Conservation (phyloP, 345 rosid genomes). For the Mangifera indica region DNA sequence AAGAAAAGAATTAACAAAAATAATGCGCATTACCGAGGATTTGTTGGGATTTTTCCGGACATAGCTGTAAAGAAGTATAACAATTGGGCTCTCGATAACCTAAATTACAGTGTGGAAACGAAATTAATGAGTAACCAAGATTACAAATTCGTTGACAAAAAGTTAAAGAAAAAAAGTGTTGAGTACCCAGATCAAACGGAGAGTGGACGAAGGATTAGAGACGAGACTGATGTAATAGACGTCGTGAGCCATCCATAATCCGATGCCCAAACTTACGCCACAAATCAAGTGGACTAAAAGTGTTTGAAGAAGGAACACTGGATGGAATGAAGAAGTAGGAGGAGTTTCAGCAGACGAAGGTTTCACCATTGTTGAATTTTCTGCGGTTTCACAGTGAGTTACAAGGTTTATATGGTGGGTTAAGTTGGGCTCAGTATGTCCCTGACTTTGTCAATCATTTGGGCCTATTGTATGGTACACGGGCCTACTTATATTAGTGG, state of each 20-base stretch:
- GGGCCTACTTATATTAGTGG: too few species aligned
- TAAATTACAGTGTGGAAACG: slow-evolving; percentile 20
- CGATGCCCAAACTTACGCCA: slow-evolving; percentile 42
- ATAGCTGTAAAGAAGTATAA: slow-evolving; percentile 54
- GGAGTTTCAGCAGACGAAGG: not conserved
- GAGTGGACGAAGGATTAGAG: slow-evolving; percentile 59
- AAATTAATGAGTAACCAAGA: not conserved
- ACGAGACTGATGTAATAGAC: slow-evolving; percentile 50
- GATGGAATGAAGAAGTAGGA: not conserved
- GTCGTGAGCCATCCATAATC: slow-evolving; percentile 48
- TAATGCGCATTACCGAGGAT: slow-evolving; percentile 46
- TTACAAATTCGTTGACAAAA: not conserved
- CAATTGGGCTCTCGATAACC: slow-evolving; percentile 49
- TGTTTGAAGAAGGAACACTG: slow-evolving; percentile 32
- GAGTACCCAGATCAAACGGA: slow-evolving; percentile 63
- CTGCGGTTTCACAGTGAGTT: not conserved
- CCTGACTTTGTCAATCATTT: not conserved
- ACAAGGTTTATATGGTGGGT: not conserved
- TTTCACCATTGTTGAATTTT: not conserved
- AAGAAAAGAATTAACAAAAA: not conserved
- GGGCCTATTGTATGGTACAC: not conserved
- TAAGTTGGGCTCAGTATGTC: not conserved
- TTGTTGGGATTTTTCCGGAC: slow-evolving; percentile 49
- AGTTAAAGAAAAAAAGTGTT: slow-evolving; percentile 13
- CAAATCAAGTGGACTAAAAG: slow-evolving; percentile 38